These are phyloP conservation scores for Aphanomyces invadans DNA, from an alignment of 352 stramenopile species.

Conservation along the genomic window DNA sequence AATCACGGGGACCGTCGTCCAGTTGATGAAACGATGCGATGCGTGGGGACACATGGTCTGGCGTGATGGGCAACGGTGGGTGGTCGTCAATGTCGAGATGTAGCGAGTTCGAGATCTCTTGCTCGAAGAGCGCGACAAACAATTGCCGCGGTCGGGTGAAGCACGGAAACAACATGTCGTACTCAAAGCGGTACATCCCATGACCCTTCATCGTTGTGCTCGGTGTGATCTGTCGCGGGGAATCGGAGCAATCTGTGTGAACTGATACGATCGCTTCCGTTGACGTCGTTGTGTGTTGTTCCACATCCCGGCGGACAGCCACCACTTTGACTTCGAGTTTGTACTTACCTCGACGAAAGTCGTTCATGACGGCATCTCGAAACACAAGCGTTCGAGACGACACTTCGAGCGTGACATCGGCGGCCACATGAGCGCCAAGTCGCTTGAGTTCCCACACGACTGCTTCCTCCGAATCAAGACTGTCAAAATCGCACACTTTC, in stretches of 20 bases:
- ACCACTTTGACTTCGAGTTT: constrained; percentile 80
- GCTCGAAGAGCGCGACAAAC: background rate
- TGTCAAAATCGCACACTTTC: constrained; percentile 78
- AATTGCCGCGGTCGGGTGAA: background rate
- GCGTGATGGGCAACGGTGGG: background rate
- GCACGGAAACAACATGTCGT: background rate
- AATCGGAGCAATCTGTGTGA: background rate
- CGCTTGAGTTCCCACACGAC: constrained; percentile 68
- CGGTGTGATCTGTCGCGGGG: background rate
- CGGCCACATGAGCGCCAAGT: constrained; percentile 39
- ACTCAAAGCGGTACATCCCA: constrained; percentile 13
- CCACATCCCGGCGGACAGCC: constrained; percentile 44
- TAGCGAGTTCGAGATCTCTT: background rate
- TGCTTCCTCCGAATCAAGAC: constrained; percentile 66
- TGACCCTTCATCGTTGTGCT: background rate
- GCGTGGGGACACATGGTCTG: constrained; percentile 2
- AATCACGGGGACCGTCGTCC: background rate
- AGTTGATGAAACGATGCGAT: background rate
- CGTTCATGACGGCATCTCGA: constrained; percentile 49
- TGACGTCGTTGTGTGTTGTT: background rate
- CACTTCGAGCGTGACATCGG: constrained; percentile 67
- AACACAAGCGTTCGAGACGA: constrained; percentile 78
- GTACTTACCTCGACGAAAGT: constrained; percentile 39
- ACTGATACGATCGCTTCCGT: background rate
- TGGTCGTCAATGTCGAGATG: constrained; percentile 5